Evolutionary conservation across 768 basidiomycete genomes (phyloP).

Genomic region (Termitomyces sp.): DNA sequence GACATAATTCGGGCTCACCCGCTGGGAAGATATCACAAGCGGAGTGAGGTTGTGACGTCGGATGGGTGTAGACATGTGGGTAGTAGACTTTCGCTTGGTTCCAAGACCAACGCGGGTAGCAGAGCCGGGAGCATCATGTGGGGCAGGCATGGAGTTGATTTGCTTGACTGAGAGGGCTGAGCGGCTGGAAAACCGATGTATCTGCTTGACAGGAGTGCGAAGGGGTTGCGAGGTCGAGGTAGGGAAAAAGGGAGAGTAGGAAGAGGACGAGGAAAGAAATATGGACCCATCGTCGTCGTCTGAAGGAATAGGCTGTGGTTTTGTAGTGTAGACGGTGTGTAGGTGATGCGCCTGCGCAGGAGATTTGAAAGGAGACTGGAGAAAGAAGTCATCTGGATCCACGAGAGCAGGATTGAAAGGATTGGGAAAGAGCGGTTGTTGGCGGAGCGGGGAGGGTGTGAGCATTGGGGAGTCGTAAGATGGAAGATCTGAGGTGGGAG

Average conservation of each 20-base stretch:
- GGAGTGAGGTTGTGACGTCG: slow-evolving; percentile 43
- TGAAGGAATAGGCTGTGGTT: slow-evolving; percentile 35
- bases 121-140: slow-evolving; percentile 16
- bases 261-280: slow-evolving; percentile 46
- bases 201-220: slow-evolving; percentile 56
- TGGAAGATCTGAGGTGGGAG: slow-evolving; percentile 17
- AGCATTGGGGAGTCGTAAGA: slow-evolving; percentile 55
- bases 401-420: slow-evolving; percentile 16
- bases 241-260: slow-evolving; percentile 36
- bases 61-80: slow-evolving; percentile 48
- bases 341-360: slow-evolving; percentile 32
- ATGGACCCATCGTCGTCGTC: slow-evolving; percentile 56
- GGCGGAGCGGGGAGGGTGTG: slow-evolving; percentile 58
- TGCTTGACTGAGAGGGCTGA: slow-evolving; percentile 34
- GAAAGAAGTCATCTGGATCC: slow-evolving; percentile 47
- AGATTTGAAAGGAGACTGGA: slow-evolving; percentile 46
- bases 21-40: slow-evolving; percentile 38
- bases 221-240: slow-evolving; percentile 42
- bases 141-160: slow-evolving; percentile 22
- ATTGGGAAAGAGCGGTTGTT: slow-evolving; percentile 33
- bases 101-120: slow-evolving; percentile 36
- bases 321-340: slow-evolving; percentile 28
- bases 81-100: slow-evolving; percentile 62
- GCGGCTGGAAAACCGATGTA: slow-evolving; percentile 32
- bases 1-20: slow-evolving; percentile 21